Base-by-base conservation (phyloP, 1,284 basidiomycete species). In the Cryptococcus floricola region DNA sequence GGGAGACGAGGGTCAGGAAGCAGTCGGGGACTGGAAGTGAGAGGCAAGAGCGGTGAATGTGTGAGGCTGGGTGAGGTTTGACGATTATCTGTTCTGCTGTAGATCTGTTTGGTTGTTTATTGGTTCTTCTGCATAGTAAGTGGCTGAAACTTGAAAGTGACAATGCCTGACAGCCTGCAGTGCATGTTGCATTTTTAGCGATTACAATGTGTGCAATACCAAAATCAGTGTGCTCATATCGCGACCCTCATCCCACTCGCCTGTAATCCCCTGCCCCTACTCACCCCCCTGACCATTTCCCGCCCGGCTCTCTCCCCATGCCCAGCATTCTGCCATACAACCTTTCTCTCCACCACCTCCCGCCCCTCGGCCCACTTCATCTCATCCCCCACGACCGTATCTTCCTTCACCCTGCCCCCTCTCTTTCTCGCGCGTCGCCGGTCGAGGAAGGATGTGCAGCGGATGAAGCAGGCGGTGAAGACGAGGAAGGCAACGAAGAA, bases 361-460 rank as follows among this genome's bases (percentile, higher is more conserved):
- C 48, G 23, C 34, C 48, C 38, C 31, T 49, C 48, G 5, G 34
- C 48, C 48, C 48, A 49, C 19, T 25, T 37, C 48, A 49, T 49
- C 38, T 49, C 48, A 1, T 49, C 48, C 6, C 48, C 48, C 4
- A 49, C 25, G 19, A 46, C 44, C 27, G 18, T n/a, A 27, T 49
- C 48, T 49, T 49, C 48, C 18, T 49, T 49, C 23, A n/a, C 23
- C 42, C 42, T 44, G 25, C 48, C 48, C n/a, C 48, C 48, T 37
- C 34, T 13, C 34, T 31, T 37, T 31, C 18, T 38, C 28, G 18
- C 37, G n/a, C 28, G 37, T 12, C 31, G 13, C 31, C 31, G 38
- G 19, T 39, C 48, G 38, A 49, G 34, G 18, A 18, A 44, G 12
- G 42, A 16, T 12, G 42, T 19, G 42, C 18, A 12, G 9, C 37